Evolutionary conservation across 2,329 filamentous ascomycete genomes (phyloP).

Genomic region (Xylaria sp.): DNA sequence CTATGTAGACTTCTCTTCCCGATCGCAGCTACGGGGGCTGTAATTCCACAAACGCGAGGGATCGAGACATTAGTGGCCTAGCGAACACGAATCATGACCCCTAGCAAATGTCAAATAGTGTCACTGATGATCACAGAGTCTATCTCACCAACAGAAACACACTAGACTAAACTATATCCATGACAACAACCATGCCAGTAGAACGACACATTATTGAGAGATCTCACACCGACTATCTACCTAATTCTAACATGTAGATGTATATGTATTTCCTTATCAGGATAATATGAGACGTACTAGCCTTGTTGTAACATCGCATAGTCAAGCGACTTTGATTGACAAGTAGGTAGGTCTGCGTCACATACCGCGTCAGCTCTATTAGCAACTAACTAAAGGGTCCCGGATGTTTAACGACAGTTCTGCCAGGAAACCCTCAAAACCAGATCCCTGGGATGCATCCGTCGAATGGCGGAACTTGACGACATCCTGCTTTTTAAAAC

Average conservation of each 20-base stretch:
- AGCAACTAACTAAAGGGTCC: slow-evolving; percentile 8
- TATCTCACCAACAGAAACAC: slow-evolving; percentile 16
- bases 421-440: slow-evolving; percentile 1
- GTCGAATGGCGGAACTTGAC: slow-evolving; percentile 1
- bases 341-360: slow-evolving; percentile 30
- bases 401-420: not conserved
- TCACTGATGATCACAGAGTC: slow-evolving; percentile 27
- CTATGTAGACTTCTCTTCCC: not conserved
- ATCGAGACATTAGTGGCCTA: slow-evolving; percentile 20
- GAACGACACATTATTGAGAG: slow-evolving; percentile 9
- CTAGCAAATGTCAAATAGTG: slow-evolving; percentile 29
- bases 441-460: not conserved
- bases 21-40: not conserved
- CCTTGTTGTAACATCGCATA: slow-evolving; percentile 7
- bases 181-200: slow-evolving; percentile 11
- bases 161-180: slow-evolving; percentile 13
- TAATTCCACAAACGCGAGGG: slow-evolving; percentile 16
- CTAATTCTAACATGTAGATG: not conserved
- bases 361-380: slow-evolving; percentile 29
- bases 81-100: slow-evolving; percentile 32
- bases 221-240: slow-evolving; percentile 32
- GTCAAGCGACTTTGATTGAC: not conserved
- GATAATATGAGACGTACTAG: not conserved
- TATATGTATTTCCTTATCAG: not conserved
- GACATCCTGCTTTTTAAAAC: not conserved